Evolutionary conservation across 768 basidiomycete species (phyloP), one percentile per base, ranked within the genome.

Genomic region (Daedaleopsis sinensis): DNA sequence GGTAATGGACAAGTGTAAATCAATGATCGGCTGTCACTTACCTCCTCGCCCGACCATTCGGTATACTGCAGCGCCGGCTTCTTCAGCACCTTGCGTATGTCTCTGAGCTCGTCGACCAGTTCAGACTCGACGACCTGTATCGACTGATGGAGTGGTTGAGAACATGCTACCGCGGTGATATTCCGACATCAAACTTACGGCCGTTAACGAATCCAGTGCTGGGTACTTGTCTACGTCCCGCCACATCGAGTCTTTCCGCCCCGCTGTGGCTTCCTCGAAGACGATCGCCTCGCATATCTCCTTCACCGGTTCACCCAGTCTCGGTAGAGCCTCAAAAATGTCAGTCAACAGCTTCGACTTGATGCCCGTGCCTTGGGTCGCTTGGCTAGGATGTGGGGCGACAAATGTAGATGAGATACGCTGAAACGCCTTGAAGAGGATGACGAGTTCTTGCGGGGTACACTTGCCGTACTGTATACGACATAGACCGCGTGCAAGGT

Each of bases 381-480:
- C 1, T 79, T 73, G 62, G 32, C 57, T 48, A 11, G 62, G 52
- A 32, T 58, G 62, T 3, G 57, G 52, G 0, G 71, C 71, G 10
- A 82, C 78, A 64, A 93, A 94, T 1, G 89, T 82, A 24, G 73
- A 74, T 0, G 84, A 88, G 48, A 97, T 79, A 55, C 85, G 88
- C 42, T 82, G 77, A 65, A 98, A 90, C 3, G 93, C 91, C 7
- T 84, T 80, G 6, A 98, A 80, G 16, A 98, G 78, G 6, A 84
- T 72, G 0, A 86, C 83, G 13, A 98, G 80, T 70, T 99, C 96
- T 69, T 87, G 81, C 0, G 96, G 91, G 1, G 89, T 89, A 55
- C 93, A 94, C 89, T 94, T 91, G 50, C 94, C 91, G 67, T 96
- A 96, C 69, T 96, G 93, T 36, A 98, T 90, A 35, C 94, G 80